These are phyloP conservation scores for Ochromonas danica DNA, from an alignment of 108 stramenopile species.

Conservation along the genomic window DNA sequence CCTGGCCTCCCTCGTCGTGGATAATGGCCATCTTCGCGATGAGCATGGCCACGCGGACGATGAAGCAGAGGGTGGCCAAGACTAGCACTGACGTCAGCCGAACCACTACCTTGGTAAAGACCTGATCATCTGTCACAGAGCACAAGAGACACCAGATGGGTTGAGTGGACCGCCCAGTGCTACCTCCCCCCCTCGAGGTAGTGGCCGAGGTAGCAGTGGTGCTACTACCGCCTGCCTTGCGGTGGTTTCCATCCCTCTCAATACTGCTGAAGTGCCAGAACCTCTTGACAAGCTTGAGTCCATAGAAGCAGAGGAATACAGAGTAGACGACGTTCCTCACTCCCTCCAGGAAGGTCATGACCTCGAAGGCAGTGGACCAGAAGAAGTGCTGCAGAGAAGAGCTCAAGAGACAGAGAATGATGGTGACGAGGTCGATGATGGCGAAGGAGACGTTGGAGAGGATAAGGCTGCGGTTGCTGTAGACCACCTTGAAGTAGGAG, in stretches of 20 bases:
- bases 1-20: not conserved
- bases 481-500: not conserved
- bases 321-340: constrained; percentile 19
- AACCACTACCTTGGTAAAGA: constrained; percentile 21
- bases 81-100: constrained; percentile 20
- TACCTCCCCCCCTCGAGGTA: not conserved
- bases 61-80: constrained; percentile 6
- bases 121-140: not conserved
- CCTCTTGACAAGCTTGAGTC: constrained; percentile 12
- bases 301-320: constrained; percentile 6
- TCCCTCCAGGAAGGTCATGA: constrained; percentile 12
- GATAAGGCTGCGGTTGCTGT: constrained; percentile 14
- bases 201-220: not conserved
- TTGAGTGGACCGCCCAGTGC: too few species aligned
- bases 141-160: not conserved
- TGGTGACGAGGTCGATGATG: not conserved
- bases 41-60: constrained; percentile 6
- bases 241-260: not conserved
- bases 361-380: not conserved
- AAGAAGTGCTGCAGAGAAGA: constrained; percentile 7
- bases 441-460: constrained; percentile 28
- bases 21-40: constrained; percentile 16
- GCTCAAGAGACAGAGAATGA: constrained; percentile 11
- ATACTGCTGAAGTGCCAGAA: constrained; percentile 26
- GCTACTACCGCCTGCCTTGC: not conserved